Evolutionary conservation across 768 basidiomycete species (phyloP), one percentile per base, ranked within the genome.

Genomic region (Pisolithus tinctorius): DNA sequence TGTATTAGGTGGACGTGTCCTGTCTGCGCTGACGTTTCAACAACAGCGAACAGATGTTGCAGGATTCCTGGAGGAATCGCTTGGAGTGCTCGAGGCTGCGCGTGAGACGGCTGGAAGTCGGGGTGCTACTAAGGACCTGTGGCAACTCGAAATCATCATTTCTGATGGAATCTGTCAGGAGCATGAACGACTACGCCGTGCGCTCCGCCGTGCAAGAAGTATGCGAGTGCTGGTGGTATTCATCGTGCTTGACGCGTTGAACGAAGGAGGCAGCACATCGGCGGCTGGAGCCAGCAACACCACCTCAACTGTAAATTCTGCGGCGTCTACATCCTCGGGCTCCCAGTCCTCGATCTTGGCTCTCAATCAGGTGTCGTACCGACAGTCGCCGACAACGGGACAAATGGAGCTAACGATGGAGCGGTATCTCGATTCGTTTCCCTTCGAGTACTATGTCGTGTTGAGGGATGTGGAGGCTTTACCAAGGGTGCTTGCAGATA

Each of bases 81-180:
- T 94, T 36, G 68, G 71, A 34, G 78, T 87, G 52, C 80, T 93
- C 23, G 83, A 88, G 63, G 75, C 74, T n/a, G 89, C 93, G 17
- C 71, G 93, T 53, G 84, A 89, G 59, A 74, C 77, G 23, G 34
- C 79, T 81, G 41, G 65, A 75, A 40, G 16, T 17, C 74, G 76
- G 67, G 74, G 74, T 40, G 85, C 84, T 16, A 74, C 81, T 3
- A 78, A 81, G 16, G 93, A 98, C 55, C 74, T 99, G 23, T 98
- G 96, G 96, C 96, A 99, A 65, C 78, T 99, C 49, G 82, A 97
- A 67, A 90, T 98, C 71, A 96, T 99, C 75, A 92, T 99, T 54
- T 97, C 93, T 14, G 96, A 99, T 61, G 96, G 96, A n/a, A 88
- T 97, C 58, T 98, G 94, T 64, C 93, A 98, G 65, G 90, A 96